A percentile compares a stretch with the other conserved stretches of the same genome.
Conservation (phyloP, 768 basidiomycete species). For the Imleria badia region DNA sequence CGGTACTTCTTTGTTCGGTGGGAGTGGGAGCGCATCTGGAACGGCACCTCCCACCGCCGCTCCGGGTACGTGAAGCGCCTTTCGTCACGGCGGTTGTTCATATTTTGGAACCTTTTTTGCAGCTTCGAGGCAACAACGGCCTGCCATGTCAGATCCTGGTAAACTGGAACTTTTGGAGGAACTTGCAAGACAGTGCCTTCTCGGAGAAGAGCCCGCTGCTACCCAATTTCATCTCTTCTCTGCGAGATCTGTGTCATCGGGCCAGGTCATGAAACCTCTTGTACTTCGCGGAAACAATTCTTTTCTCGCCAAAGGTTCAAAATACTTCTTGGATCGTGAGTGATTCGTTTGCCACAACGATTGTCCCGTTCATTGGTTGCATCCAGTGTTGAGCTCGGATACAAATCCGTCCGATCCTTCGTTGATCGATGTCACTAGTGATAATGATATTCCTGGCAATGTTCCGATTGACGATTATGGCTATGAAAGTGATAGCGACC, state of each 20-base stretch:
- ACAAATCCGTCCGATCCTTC: background rate
- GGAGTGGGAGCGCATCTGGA: too few relatives aligned
- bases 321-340: conserved; percentile 31
- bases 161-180: conserved; percentile 19
- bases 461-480: conserved; percentile 22
- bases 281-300: conserved; percentile 29
- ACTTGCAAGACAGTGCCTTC: conserved; percentile 24
- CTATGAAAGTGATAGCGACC: conserved; percentile 35
- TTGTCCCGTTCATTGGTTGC: background rate
- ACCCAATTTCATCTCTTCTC: conserved; percentile 34
- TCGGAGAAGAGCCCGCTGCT: conserved; percentile 29
- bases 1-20: too few relatives aligned
- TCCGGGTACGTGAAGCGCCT: too few relatives aligned
- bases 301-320: conserved; percentile 26
- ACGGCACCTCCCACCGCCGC: conserved; percentile 23
- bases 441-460: conserved; percentile 5
- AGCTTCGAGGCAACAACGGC: conserved; percentile 17
- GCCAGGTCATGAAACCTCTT: conserved; percentile 18
- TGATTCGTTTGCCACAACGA: background rate
- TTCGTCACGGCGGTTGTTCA: too few relatives aligned
- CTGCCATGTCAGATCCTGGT: conserved; percentile 12
- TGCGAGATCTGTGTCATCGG: conserved; percentile 12
- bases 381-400: conserved; percentile 7
- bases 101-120: too few relatives aligned
- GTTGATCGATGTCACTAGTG: conserved; percentile 7